These are phyloP conservation scores for Ophiostoma populinum DNA, from an alignment of 2,329 filamentous ascomycete species.

Conservation along the genomic window DNA sequence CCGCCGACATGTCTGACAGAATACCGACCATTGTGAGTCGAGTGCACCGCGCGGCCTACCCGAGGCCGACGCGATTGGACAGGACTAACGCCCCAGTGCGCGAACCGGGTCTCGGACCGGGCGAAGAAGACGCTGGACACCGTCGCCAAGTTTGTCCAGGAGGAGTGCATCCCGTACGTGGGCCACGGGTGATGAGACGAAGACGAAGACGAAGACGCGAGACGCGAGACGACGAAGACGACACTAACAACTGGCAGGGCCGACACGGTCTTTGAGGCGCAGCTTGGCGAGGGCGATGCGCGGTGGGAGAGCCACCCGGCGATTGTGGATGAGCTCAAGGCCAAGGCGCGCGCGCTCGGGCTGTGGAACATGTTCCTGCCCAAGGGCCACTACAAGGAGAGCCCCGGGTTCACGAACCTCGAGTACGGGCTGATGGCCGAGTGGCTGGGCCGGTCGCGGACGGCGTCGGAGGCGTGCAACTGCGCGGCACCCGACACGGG, in stretches of 20 bases:
- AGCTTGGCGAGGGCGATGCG: slow-evolving; percentile 56
- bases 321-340: slow-evolving; percentile 80
- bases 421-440: slow-evolving; percentile 98
- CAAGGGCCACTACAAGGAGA: slow-evolving; percentile 88
- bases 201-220: no score
- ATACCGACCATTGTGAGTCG: slow-evolving; percentile 28
- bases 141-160: slow-evolving; percentile 91
- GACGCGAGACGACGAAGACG: no score
- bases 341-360: slow-evolving; percentile 62
- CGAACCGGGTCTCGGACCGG: slow-evolving; percentile 56
- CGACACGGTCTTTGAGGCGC: slow-evolving; percentile 63
- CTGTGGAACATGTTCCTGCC: slow-evolving; percentile 98
- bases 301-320: slow-evolving; percentile 68
- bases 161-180: slow-evolving; percentile 69
- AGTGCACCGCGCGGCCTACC: neutral
- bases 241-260: slow-evolving; percentile 31
- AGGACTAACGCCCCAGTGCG: slow-evolving; percentile 12
- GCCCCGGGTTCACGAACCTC: slow-evolving; percentile 83
- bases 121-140: slow-evolving; percentile 73
- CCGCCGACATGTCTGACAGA: slow-evolving; percentile 22
- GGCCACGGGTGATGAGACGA: neutral
- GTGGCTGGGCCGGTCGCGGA: slow-evolving; percentile 70
- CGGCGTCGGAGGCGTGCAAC: slow-evolving; percentile 76
- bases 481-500: slow-evolving; percentile 84
- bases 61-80: neutral